These are phyloP conservation scores for Helotiales sp. DNA, from an alignment of 2,329 filamentous ascomycete genomes.

Conservation along the genomic window DNA sequence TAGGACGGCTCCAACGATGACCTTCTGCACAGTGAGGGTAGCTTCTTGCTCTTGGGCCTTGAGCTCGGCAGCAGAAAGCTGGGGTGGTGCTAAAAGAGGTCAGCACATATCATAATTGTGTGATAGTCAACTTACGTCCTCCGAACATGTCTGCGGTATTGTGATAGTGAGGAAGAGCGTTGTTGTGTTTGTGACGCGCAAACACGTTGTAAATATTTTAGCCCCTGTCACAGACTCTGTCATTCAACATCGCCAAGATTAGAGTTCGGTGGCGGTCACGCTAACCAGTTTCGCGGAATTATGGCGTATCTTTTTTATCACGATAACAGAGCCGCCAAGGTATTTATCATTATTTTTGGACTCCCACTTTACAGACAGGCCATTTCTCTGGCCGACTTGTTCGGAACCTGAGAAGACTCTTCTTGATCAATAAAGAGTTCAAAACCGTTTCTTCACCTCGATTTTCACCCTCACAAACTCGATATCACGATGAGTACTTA, in stretches of 20 bases:
- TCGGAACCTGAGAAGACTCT: neutral
- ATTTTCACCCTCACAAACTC: neutral
- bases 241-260: constrained; percentile 4
- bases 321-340: too few species aligned
- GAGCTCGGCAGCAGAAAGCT: constrained; percentile 70
- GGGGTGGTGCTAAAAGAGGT: constrained; percentile 55
- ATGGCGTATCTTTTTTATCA: constrained; percentile 8
- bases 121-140: constrained; percentile 51
- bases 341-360: too few species aligned
- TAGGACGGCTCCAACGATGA: constrained; percentile 62
- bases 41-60: constrained; percentile 68
- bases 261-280: constrained; percentile 7
- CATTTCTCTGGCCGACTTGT: too few species aligned
- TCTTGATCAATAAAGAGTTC: neutral
- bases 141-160: constrained; percentile 55
- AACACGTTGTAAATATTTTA: neutral
- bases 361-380: too few species aligned
- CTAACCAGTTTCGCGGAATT: neutral
- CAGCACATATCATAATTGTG: constrained; percentile 4
- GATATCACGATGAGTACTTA: constrained; percentile 9
- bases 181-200: neutral
- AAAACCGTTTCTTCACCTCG: neutral
- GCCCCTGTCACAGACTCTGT: constrained; percentile 1
- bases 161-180: neutral
- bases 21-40: constrained; percentile 64